Evolutionary conservation across 225 moss, liverwort and hornwort species (phyloP), one percentile per base, ranked within the genome.

Genomic region (Ulota crispa): DNA sequence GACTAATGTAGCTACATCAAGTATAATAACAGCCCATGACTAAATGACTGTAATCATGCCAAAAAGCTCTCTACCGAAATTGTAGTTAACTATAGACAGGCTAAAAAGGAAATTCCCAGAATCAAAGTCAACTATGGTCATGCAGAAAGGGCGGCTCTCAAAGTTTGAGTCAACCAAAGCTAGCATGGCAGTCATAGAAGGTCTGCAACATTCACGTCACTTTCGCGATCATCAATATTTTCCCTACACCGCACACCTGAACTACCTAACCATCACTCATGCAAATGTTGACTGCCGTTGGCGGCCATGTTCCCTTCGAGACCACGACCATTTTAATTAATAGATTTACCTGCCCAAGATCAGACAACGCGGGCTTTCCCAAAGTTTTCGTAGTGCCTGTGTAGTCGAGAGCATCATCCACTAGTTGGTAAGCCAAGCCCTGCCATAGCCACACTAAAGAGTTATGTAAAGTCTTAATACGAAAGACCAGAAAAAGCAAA

Each of bases 391-490:
- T 89, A 59, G 94, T 94, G 82, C 99, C 94, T 76, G 93, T 91
- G 75, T 94, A 99, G 83, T 99, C 94, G 56, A 99, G 88, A 78
- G 96, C 92, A 91, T 99, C 99, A 83, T 99, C 99, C 69, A 96
- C 92, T 75, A 99, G 86, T 87, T 99, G 96, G 79, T 96, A 96
- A 54, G 99, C 94, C 79, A 96, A 87, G 42, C 99, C 99, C 99
- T 99, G 95, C 65, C 80, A 83, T 6, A 18, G 64, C 27, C 72
- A 71, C 53, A 76, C 36, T 41, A 32, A 36, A 30, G 30, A 77
- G 72, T 54, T 73, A 55, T 63, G 20, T 63, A 37, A 42, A 76
- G 66, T 53, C 26, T 32, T 52, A 21, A 57, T 70, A 55, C 31
- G 19, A 23, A 59, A 13, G 42, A 62, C 39, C 43, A 27, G 15